A percentile compares a stretch with the other conserved stretches of the same genome.
Conservation (phyloP, 2,329 filamentous ascomycete species). For the Verticillium dahliae region DNA sequence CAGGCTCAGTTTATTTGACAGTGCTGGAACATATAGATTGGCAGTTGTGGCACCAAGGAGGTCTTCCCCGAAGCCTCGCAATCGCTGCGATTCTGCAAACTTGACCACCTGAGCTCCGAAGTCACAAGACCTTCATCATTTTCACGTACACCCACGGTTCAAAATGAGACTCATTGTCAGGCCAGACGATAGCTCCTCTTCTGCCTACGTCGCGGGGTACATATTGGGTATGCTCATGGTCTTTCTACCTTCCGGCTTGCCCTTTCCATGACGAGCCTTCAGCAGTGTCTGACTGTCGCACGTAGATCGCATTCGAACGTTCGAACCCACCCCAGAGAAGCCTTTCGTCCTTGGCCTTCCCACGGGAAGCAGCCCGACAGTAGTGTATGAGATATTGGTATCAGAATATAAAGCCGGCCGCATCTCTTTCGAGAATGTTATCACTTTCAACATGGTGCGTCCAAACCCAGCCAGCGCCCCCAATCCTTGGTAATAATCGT, state of each 20-base stretch:
- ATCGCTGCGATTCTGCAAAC: neutral
- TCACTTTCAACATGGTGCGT: constrained; percentile 68
- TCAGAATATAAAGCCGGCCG: constrained; percentile 49
- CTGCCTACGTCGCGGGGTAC: constrained; percentile 65
- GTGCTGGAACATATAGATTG: neutral
- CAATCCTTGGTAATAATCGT: constrained; percentile 1
- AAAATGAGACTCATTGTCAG: constrained; percentile 68
- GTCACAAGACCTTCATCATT: neutral
- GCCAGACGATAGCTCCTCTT: constrained; percentile 55
- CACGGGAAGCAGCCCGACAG: constrained; percentile 15
- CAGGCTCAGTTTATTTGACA: neutral
- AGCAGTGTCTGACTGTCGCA: too few relatives aligned
- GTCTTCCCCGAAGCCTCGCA: too few relatives aligned
- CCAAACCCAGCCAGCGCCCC: constrained; percentile 1
- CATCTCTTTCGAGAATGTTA: constrained; percentile 50
- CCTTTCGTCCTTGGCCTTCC: constrained; percentile 16
- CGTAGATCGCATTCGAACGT: constrained; percentile 32
- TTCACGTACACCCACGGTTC: constrained; percentile 2
- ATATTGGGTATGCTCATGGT: constrained; percentile 49
- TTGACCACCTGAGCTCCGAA: neutral
- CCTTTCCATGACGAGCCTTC: constrained; percentile 23
- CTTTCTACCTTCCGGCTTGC: neutral
- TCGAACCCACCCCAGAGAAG: constrained; percentile 12
- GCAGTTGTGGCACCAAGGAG: neutral
- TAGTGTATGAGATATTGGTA: constrained; percentile 49